phyloP scores from a whole-genome alignment of 1,284 basidiomycete species.

The Volvariella volvacea region DNA sequence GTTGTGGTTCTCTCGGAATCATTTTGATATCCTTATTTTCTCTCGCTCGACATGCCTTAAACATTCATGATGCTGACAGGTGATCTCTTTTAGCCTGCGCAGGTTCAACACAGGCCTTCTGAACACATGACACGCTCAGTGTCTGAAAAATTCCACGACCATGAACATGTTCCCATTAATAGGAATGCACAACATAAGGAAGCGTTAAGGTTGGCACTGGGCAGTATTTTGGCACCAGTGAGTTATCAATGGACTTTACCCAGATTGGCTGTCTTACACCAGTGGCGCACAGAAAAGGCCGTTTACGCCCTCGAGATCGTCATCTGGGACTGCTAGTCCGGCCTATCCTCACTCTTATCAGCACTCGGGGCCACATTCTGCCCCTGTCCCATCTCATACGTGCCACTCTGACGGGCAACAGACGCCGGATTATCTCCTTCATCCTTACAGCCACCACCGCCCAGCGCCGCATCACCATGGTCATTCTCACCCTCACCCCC shows the following conservation, averaged over 20 bases:
- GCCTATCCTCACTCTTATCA: neutral
- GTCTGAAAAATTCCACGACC: slow-evolving; percentile 7
- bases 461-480: neutral
- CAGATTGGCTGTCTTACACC: slow-evolving; percentile 1
- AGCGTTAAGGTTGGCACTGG: slow-evolving; percentile 38
- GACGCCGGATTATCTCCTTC: neutral
- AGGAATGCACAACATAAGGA: slow-evolving; percentile 32
- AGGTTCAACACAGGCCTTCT: slow-evolving; percentile 20
- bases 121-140: slow-evolving; percentile 12
- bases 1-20: too few species aligned
- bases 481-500: slow-evolving; percentile 1
- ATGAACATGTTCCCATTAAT: slow-evolving; percentile 18
- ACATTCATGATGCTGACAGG: neutral
- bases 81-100: slow-evolving; percentile 20
- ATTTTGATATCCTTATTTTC: slow-evolving; percentile 5
- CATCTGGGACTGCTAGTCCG: slow-evolving; percentile 28
- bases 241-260: slow-evolving; percentile 14
- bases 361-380: neutral
- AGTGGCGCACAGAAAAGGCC: slow-evolving; percentile 33
- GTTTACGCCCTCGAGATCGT: slow-evolving; percentile 28
- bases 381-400: neutral
- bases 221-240: slow-evolving; percentile 43
- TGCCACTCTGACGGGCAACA: neutral
- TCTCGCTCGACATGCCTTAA: slow-evolving; percentile 1
- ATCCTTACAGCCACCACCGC: neutral